Evolutionary conservation across 768 basidiomycete genomes (phyloP), one percentile per base, ranked within the genome.

Genomic region (Leccinum aurantiacum): DNA sequence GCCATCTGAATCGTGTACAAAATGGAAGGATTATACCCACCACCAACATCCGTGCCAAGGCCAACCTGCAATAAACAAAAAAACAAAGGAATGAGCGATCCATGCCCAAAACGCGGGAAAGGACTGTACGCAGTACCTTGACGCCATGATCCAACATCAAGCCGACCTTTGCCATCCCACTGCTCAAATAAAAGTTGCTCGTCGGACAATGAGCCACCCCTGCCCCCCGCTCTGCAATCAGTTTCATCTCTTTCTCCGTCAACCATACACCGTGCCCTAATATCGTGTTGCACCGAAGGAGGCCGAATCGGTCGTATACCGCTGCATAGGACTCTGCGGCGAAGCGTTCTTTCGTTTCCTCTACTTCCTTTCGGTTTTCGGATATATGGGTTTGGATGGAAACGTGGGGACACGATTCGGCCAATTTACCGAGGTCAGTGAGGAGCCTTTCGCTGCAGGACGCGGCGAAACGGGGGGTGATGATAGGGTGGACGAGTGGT

Each of bases 391-490:
- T 97, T 74, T 98, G 95, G 50, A 96, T 90, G 52, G 81, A 80
- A 25, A 97, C 77, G 1, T 76, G 66, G 3, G 84, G 80, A 59
- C 89, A 80, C 3, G 79, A 69, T 8, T 71, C 67, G 0, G 89
- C 89, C 27, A 95, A 61, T 4, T 57, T 3, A 4, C 89, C 85
- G 10, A 98, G 78, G 0, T 76, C 73, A 1, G 68, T 53, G 54
- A 98, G 81, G 27, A 95, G 83, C 10, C 80, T 74, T 6, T 79
- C 70, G 0, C 92, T 85, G 75, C 93, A 95, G 13, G 90, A 87
- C 60, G 96, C 87, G 29, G 95, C 95, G 73, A 96, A 97, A 24
- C 95, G 89, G 3, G 95, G 95, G 0, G 95, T 97, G 44, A 98
- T 75, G 68, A 95, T 87, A 8, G 95, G 95, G 56, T 91, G 87